A percentile compares a stretch with the other conserved stretches of the same genome.
phyloP scores from a whole-genome alignment of 306 rosid genomes.

The Cyamopsis tetragonoloba region DNA sequence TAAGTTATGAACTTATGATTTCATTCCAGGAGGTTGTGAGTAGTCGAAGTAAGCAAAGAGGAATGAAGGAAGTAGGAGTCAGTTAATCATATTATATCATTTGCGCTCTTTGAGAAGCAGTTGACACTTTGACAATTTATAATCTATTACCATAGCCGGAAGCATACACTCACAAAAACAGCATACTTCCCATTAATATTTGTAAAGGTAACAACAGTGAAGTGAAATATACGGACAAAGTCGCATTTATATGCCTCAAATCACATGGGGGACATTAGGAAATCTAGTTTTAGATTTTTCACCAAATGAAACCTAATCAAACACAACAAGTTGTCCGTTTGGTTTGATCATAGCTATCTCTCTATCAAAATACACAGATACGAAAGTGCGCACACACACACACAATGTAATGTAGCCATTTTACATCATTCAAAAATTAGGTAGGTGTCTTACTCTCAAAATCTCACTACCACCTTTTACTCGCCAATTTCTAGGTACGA shows the following conservation, averaged over 20 bases:
- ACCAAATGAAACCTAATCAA: not conserved
- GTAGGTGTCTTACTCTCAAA: not conserved
- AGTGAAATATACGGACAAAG: not conserved
- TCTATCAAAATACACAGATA: no score
- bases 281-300: not conserved
- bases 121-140: not conserved
- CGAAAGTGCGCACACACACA: no score
- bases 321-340: not conserved
- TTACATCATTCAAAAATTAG: not conserved
- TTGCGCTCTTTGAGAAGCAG: not conserved
- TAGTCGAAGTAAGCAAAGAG: not conserved
- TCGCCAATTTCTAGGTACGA: not conserved
- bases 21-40: not conserved
- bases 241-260: not conserved
- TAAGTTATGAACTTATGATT: conserved; percentile 13
- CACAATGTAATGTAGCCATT: not conserved
- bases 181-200: not conserved
- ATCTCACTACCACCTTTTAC: not conserved
- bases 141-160: not conserved
- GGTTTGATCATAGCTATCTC: not conserved
- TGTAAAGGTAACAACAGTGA: not conserved
- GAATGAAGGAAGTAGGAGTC: not conserved
- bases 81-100: not conserved
- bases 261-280: not conserved
- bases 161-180: not conserved